Evolutionary conservation across 1,139 yeast genomes (phyloP).

Genomic region (Schizosaccharomyces versatilis): DNA sequence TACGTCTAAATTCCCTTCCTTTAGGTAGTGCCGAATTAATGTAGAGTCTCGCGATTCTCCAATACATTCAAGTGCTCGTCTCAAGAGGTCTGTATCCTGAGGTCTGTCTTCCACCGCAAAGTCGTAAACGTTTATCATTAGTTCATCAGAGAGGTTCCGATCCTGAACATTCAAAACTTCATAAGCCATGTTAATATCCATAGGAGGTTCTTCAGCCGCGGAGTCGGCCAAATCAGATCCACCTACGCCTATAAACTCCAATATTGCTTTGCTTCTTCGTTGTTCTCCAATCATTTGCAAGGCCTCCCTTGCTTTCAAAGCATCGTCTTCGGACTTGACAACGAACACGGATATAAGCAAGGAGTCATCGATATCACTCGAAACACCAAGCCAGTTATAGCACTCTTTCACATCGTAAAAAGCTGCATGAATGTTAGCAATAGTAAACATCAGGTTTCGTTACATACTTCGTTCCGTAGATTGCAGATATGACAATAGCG

Average conservation of each 20-base stretch:
- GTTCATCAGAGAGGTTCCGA: conserved; percentile 5
- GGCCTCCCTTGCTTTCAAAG: conserved; percentile 5
- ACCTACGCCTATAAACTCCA: conserved; percentile 5
- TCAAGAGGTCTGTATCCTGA: conserved; percentile 17
- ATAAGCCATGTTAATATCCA: conserved; percentile 7
- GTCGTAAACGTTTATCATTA: conserved; percentile 6
- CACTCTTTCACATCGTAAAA: conserved; percentile 32
- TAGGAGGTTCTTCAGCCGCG: neutral
- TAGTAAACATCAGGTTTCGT: too few relatives aligned
- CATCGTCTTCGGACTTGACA: conserved; percentile 32
- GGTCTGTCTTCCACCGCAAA: conserved; percentile 11
- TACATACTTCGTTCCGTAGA: conserved; percentile 10
- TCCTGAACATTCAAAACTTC: conserved; percentile 7
- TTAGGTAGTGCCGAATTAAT: conserved; percentile 16
- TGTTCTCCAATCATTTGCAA: conserved; percentile 7
- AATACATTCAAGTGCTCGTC: conserved; percentile 31
- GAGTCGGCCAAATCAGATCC: conserved; percentile 4
- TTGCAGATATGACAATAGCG: conserved; percentile 19
- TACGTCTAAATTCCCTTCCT: conserved; percentile 6
- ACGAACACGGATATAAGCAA: conserved; percentile 51
- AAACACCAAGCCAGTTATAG: conserved; percentile 36
- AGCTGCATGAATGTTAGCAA: neutral
- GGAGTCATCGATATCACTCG: conserved; percentile 51
- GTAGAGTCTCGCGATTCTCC: conserved; percentile 24
- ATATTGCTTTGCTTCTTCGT: conserved; percentile 4